Evolutionary conservation across 2,329 filamentous ascomycete genomes (phyloP), one percentile per base, ranked within the genome.

Genomic region (Diaporthe nobilis): DNA sequence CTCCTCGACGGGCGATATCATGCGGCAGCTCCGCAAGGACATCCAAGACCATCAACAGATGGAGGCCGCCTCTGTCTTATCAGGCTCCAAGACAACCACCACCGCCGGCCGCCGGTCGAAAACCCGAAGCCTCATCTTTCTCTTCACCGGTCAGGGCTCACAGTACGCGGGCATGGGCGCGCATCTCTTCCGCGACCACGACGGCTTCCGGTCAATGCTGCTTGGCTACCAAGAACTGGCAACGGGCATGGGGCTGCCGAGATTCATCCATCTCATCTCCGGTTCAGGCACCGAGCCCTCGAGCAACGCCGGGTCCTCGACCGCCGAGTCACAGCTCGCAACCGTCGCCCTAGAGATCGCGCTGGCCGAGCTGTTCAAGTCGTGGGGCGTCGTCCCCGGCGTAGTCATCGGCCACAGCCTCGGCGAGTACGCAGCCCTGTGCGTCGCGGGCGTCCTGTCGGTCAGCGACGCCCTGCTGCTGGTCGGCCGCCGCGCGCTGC

Each of bases 401-500:
- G 37, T 44, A 0, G 31, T 58, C 37, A 44, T 71, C 37, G 68
- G 68, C 6, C 68, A 71, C 47, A 39, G n/a, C n/a, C 39, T 67
- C 9, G 63, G 63, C 25, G 92, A 94, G 81, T 94, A 93, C 78
- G 91, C 92, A 44, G 92, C 92, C 68, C 88, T 95, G 9, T 88
- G 93, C 80, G 88, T 92, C 53, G 92, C 93, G 71, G 93, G 92
- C 65, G 92, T 95, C n/a, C 86, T 95, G 39, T 93, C 92, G 22
- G 91, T 90, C 34, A 90, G 90, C 79, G 93, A 95, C 81, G 90
- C 93, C 80, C 89, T 96, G 72, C 92, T 92, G 78, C 87, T 95
- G 1, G 93, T 95, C 25, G 94, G 94, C 44, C 83, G 86, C 71
- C 90, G 94, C 77, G 93, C 93, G 15, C 85, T 90, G 80, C 85